Evolutionary conservation across 352 stramenopile genomes (phyloP), one percentile per base, ranked within the genome.

Genomic region (Saprolegnia diclina): DNA sequence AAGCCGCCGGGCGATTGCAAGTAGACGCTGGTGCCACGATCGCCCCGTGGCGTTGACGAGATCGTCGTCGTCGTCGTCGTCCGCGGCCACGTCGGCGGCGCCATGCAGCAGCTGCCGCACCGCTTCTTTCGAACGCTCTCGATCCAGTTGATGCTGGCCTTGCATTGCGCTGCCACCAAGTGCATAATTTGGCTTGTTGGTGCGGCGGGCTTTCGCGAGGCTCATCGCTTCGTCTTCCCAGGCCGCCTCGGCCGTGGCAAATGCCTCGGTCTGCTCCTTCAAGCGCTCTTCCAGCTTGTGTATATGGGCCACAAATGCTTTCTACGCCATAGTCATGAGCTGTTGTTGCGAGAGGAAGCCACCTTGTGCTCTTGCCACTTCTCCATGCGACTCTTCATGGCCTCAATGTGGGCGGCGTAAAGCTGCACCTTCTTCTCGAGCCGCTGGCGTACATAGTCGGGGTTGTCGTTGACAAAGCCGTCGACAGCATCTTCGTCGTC

Each of bases 151-250:
- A 13, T 76, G 71, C 63, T 89, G 79, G 24, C 65, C 69, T 32
- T 50, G 72, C 54, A 48, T 81, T 73, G 5, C 71, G 46, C 24
- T 88, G 77, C 5, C 66, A 52, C 10, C 85, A 76, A 24, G 77
- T 76, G 37, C 67, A 56, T 66, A 74, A 46, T 38, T 72, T 56
- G 35, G 67, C 57, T 55, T 75, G 50, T 16, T 65, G 63, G 24
- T 1, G 66, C 68, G 5, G 62, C 67, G 29, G 24, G 76, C 56
- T 69, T 77, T 74, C 4, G 71, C 40, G 16, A 45, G 48, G 5
- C 24, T 16, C 48, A 70, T 73, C 14, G 57, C 73, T 54, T 91
- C 78, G n/a, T 89, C 72, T 53, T 92, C 84, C 80, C 82, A 90
- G 32, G 82, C 77, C 19, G 84, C 73, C 48, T 90, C 80, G 3